These are phyloP conservation scores for Trametes gibbosa DNA, from an alignment of 768 basidiomycete genomes.

Conservation along the genomic window DNA sequence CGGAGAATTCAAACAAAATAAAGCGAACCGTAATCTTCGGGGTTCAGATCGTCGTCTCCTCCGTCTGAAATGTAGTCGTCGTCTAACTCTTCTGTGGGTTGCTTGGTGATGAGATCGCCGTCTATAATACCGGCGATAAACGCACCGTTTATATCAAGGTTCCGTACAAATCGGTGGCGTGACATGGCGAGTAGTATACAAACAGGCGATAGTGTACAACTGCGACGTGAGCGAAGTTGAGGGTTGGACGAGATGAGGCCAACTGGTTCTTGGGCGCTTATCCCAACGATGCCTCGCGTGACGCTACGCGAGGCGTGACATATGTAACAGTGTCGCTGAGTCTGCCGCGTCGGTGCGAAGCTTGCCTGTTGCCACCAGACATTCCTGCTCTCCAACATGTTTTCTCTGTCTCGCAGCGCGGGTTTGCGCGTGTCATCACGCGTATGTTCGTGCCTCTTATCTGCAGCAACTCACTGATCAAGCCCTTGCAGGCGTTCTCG, in stretches of 20 bases:
- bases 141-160: constrained; percentile 75
- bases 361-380: neutral
- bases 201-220: constrained; percentile 14
- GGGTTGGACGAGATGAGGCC: constrained; percentile 6
- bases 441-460: constrained; percentile 36
- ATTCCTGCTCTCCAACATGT: constrained; percentile 39
- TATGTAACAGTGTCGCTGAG: neutral
- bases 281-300: neutral
- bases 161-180: constrained; percentile 85
- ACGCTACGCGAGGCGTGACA: constrained; percentile 4
- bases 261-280: neutral
- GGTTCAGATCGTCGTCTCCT: constrained; percentile 76
- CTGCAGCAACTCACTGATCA: neutral
- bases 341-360: neutral
- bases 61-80: constrained; percentile 78
- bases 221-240: neutral
- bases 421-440: constrained; percentile 43
- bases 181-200: constrained; percentile 58
- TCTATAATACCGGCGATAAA: neutral
- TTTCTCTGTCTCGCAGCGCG: constrained; percentile 47
- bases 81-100: constrained; percentile 73
- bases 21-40: constrained; percentile 74
- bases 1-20: constrained; percentile 3
- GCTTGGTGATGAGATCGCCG: neutral
- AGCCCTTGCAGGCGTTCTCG: constrained; percentile 56